Evolutionary conservation across 805 yeast species (phyloP).

Genomic region (Sugiyamaella smithiae): DNA sequence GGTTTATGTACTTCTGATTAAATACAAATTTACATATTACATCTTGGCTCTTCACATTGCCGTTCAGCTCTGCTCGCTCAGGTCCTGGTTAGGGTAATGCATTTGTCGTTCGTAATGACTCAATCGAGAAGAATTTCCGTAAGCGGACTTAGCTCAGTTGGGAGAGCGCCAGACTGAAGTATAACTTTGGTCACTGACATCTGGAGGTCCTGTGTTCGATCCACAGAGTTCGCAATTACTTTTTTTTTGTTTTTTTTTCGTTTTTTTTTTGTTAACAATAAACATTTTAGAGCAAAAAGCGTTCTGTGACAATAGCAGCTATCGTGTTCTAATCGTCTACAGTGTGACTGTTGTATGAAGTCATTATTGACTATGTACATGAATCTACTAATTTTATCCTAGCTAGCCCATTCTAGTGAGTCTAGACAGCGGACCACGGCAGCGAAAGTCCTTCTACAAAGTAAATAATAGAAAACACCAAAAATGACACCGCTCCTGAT

Average conservation of each 20-base stretch:
- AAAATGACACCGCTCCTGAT: constrained; percentile 86
- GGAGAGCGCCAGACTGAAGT: constrained; percentile 52
- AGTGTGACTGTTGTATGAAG: not conserved
- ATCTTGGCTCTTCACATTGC: too few relatives aligned
- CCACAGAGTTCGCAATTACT: constrained; percentile 53
- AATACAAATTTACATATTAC: too few relatives aligned
- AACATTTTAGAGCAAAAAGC: not conserved
- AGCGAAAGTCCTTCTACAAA: constrained; percentile 52
- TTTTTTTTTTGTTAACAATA: not conserved
- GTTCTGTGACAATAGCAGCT: not conserved
- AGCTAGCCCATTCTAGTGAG: too few relatives aligned
- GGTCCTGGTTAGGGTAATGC: too few relatives aligned
- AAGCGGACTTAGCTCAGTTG: constrained; percentile 48
- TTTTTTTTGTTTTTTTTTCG: not conserved
- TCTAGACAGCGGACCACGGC: constrained; percentile 10
- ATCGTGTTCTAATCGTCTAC: not conserved
- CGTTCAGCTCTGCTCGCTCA: too few relatives aligned
- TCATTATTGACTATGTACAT: not conserved
- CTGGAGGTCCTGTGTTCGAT: constrained; percentile 90
- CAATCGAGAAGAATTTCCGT: too few relatives aligned
- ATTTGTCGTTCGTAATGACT: too few relatives aligned
- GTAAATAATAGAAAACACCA: constrained; percentile 77
- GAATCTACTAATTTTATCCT: not conserved
- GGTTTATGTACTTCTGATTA: too few relatives aligned
- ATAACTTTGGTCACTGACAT: constrained; percentile 31